Base-by-base conservation (phyloP, 2,329 filamentous ascomycete genomes). In the Aspergillus phoenicis region DNA sequence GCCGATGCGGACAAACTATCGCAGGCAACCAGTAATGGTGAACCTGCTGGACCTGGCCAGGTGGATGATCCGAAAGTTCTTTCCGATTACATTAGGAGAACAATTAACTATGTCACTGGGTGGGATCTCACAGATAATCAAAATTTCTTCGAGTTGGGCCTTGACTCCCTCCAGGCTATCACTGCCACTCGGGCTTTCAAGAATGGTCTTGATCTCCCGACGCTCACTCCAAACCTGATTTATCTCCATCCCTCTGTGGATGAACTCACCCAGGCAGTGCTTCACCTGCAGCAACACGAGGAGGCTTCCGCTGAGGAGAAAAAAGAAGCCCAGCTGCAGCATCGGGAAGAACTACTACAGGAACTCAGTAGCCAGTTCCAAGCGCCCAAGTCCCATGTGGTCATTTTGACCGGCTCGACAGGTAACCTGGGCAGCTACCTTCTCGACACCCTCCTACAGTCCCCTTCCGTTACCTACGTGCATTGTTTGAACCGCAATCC, bases 351-450 rank as follows among this genome's bases (percentile, higher is more conserved):
- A 4, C 41, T 45, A 5, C 41, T 45, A 13, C 41, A 45, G 6
- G 33, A 36, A 11, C 33, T 36, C 33, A 36, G 33, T 13, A 36
- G 33, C 33, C 13, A 45, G 10, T 15, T 6, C 33, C 8, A 8
- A 41, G 24, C 11, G 11, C 17, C 49, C 30, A 13, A 24, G 2
- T 52, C 26, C 8, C 55, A 69, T 7, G 68, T 56, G 17, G 64
- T 76, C 17, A 53, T 75, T 7, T 61, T 76, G 1, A 77, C 74
- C 3, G 76, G 76, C 11, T 73, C 69, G 1, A 70, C 67, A 5
- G 69, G 67, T 0, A 58, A 55, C 0, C 57, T 71, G 2, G 69
- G 69, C 2, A 58, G 55, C 7, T 67, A 71, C 26, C 22, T 69
- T 10, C 57, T 71, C 1, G 7, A 62, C 8, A 43, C 55, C 3